phyloP scores from a whole-genome alignment of 1,284 basidiomycete genomes.

The Clitocybe nebularis region DNA sequence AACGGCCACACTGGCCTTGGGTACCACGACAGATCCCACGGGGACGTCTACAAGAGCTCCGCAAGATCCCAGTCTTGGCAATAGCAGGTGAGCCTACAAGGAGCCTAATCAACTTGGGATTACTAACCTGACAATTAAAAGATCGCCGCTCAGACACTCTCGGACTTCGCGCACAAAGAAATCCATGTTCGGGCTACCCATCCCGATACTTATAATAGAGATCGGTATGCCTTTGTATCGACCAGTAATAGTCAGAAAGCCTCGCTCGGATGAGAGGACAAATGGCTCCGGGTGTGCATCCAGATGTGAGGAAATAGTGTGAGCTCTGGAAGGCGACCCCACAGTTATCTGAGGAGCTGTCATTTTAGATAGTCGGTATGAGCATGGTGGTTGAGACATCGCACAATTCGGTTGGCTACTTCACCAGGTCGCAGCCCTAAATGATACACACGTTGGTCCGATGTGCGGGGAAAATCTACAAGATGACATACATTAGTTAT shows the following conservation, averaged over 20 bases:
- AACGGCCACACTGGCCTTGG: slow-evolving; percentile 63
- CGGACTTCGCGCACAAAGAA: slow-evolving; percentile 82
- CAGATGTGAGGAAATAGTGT: slow-evolving; percentile 54
- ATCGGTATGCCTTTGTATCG: slow-evolving; percentile 66
- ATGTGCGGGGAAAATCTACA: slow-evolving; percentile 71
- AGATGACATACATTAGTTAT: slow-evolving; percentile 1
- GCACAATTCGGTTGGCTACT: slow-evolving; percentile 78
- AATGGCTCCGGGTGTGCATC: slow-evolving; percentile 60
- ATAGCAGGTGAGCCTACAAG: slow-evolving; percentile 10
- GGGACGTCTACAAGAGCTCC: slow-evolving; percentile 69
- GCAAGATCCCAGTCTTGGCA: slow-evolving; percentile 69
- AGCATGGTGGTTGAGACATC: not conserved
- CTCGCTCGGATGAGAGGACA: slow-evolving; percentile 66
- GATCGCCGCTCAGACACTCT: slow-evolving; percentile 74
- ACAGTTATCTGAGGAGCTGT: slow-evolving; percentile 58
- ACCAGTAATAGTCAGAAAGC: slow-evolving; percentile 80
- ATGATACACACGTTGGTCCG: slow-evolving; percentile 71
- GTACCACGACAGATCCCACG: slow-evolving; percentile 73
- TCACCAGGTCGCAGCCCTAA: slow-evolving; percentile 72
- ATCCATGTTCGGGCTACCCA: slow-evolving; percentile 80
- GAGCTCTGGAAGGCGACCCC: slow-evolving; percentile 68
- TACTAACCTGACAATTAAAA: slow-evolving; percentile 69
- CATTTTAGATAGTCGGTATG: not conserved
- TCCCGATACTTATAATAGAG: slow-evolving; percentile 78
- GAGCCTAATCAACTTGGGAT: slow-evolving; percentile 7